Evolutionary conservation across 2,329 filamentous ascomycete genomes (phyloP).

Genomic region (Dendryphion nanum): DNA sequence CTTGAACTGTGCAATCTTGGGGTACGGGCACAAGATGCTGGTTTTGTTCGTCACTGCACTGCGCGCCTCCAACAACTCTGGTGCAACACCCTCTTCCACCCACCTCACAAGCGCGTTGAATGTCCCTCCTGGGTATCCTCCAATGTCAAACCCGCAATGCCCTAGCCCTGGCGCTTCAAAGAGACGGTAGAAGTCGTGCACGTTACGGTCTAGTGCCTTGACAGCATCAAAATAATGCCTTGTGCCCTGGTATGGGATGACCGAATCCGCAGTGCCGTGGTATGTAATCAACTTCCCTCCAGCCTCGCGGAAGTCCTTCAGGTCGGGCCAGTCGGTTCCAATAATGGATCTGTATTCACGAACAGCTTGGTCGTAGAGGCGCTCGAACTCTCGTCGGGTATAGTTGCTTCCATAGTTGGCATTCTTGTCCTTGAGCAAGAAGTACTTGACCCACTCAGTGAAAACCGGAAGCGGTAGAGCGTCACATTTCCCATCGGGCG

Average conservation of each 20-base stretch:
- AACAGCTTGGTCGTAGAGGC: background rate
- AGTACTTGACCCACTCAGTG: slow-evolving; percentile 6
- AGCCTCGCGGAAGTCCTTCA: slow-evolving; percentile 33
- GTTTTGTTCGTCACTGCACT: no score
- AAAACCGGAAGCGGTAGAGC: background rate
- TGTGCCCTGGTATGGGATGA: background rate
- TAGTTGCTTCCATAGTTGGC: slow-evolving; percentile 2
- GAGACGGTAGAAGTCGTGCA: slow-evolving; percentile 10
- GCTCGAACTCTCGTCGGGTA: slow-evolving; percentile 4
- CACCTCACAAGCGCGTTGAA: slow-evolving; percentile 4
- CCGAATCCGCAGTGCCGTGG: slow-evolving; percentile 32
- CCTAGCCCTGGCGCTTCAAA: slow-evolving; percentile 11
- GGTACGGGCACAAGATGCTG: no score
- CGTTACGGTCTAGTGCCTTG: slow-evolving; percentile 4
- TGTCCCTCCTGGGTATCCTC: background rate
- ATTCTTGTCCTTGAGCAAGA: slow-evolving; percentile 12
- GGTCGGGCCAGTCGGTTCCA: slow-evolving; percentile 17
- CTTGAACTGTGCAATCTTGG: no score
- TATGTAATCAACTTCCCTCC: slow-evolving; percentile 46
- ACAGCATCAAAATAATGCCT: background rate
- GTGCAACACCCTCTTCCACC: slow-evolving; percentile 12
- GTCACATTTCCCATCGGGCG: slow-evolving; percentile 8
- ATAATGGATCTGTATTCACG: background rate
- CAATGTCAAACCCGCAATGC: slow-evolving; percentile 1
- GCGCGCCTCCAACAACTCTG: slow-evolving; percentile 1